Conservation (phyloP, 2,329 filamentous ascomycete species). For the Cladosporium sp. region DNA sequence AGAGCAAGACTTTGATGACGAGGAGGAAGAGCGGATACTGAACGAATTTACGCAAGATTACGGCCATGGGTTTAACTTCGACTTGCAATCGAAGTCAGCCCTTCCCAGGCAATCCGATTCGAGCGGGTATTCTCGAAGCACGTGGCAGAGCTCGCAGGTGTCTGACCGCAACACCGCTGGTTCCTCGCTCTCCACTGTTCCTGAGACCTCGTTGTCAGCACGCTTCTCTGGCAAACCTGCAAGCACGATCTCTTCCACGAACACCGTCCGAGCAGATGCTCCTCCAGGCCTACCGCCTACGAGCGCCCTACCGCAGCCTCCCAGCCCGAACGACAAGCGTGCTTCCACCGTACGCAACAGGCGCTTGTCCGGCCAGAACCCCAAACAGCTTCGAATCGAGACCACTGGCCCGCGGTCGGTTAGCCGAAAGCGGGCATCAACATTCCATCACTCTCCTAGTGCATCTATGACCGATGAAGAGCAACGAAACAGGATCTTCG, state of each 20-base stretch:
- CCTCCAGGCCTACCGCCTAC: slow-evolving; percentile 27
- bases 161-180: slow-evolving; percentile 58
- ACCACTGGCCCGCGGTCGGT: slow-evolving; percentile 46
- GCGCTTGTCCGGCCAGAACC: slow-evolving; percentile 71
- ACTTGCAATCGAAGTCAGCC: slow-evolving; percentile 59
- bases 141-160: slow-evolving; percentile 66
- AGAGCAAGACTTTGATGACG: slow-evolving; percentile 27
- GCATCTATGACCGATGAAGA: slow-evolving; percentile 21
- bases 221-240: slow-evolving; percentile 30
- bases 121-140: slow-evolving; percentile 68
- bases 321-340: slow-evolving; percentile 15
- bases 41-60: slow-evolving; percentile 86
- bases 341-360: slow-evolving; percentile 50
- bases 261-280: slow-evolving; percentile 17
- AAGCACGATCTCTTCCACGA: slow-evolving; percentile 18
- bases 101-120: slow-evolving; percentile 75
- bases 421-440: slow-evolving; percentile 25
- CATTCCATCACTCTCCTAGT: slow-evolving; percentile 25
- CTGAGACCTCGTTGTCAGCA: slow-evolving; percentile 50
- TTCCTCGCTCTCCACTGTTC: slow-evolving; percentile 65
- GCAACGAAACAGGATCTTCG: slow-evolving; percentile 14
- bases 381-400: slow-evolving; percentile 83
- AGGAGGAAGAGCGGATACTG: slow-evolving; percentile 50
- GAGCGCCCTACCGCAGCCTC: slow-evolving; percentile 19
- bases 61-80: slow-evolving; percentile 70